phyloP scores from a whole-genome alignment of 148 eudicot genomes.

The Limonium bicolor region DNA sequence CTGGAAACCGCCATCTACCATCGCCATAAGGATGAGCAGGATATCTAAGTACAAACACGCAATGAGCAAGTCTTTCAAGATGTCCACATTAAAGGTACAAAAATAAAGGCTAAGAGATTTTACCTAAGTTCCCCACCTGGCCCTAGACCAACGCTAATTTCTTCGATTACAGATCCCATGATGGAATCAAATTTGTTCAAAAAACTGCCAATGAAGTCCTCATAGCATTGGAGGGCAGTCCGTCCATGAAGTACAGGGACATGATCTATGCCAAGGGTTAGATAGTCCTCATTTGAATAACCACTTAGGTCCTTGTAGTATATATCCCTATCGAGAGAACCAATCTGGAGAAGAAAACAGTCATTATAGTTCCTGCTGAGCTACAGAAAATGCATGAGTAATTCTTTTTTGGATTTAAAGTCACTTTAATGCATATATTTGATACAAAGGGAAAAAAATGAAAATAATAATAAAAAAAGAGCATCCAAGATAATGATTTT shows the following conservation, averaged over 20 bases:
- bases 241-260: slow-evolving; percentile 39
- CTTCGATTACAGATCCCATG: slow-evolving; percentile 38
- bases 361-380: too few relatives aligned
- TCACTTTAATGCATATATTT: too few relatives aligned
- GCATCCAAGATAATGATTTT: too few relatives aligned
- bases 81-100: background rate
- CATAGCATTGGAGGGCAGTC: slow-evolving; percentile 55
- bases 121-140: slow-evolving; percentile 67
- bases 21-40: slow-evolving; percentile 44
- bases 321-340: slow-evolving; percentile 33
- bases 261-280: slow-evolving; percentile 48
- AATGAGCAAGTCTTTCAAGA: slow-evolving; percentile 9
- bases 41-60: slow-evolving; percentile 28
- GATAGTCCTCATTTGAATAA: slow-evolving; percentile 29
- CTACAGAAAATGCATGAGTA: too few relatives aligned
- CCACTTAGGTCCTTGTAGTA: slow-evolving; percentile 27
- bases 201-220: slow-evolving; percentile 42
- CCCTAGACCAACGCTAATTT: slow-evolving; percentile 52
- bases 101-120: slow-evolving; percentile 1
- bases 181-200: slow-evolving; percentile 30
- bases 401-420: too few relatives aligned
- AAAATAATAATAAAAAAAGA: too few relatives aligned
- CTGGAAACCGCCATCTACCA: slow-evolving; percentile 63
- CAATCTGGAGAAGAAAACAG: slow-evolving; percentile 43
- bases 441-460: too few relatives aligned